These are phyloP conservation scores for Thraustochytrium sp. DNA, from an alignment of 352 stramenopile species.

Conservation along the genomic window DNA sequence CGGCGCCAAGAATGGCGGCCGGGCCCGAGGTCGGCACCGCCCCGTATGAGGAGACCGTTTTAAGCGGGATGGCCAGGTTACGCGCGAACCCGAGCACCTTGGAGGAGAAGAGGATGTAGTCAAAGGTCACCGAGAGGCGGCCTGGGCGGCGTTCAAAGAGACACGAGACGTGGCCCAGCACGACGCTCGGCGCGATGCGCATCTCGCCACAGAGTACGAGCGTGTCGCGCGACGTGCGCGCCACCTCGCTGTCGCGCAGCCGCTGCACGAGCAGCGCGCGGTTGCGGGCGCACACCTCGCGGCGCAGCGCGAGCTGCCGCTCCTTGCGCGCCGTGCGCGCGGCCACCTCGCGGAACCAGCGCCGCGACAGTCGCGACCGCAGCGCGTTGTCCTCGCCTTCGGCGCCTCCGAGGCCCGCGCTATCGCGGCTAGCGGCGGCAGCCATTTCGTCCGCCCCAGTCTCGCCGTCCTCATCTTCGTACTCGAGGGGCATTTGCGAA, in stretches of 20 bases:
- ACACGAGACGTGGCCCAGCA: background rate
- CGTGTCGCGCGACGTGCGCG: constrained; percentile 1
- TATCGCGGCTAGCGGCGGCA: background rate
- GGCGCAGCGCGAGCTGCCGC: constrained; percentile 4
- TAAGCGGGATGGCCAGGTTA: background rate
- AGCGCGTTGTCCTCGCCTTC: background rate
- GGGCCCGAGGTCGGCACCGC: background rate
- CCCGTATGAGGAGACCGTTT: background rate
- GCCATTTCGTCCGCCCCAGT: background rate
- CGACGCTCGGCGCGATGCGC: background rate
- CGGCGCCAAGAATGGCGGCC: background rate
- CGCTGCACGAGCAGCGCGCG: background rate
- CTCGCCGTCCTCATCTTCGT: background rate
- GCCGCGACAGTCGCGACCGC: background rate
- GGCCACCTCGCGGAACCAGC: background rate
- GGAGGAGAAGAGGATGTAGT: background rate
- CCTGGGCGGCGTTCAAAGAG: background rate
- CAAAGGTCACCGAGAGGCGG: background rate
- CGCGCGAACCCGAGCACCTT: constrained; percentile 1
- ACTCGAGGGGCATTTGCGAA: constrained; percentile 8
- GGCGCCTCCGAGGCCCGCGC: background rate
- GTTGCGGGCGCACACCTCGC: background rate
- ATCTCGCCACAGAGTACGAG: background rate
- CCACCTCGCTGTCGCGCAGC: constrained; percentile 20
- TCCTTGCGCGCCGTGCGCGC: background rate